Conservation (phyloP, 2,329 filamentous ascomycete species). For the Hymenoscyphus salicellus region DNA sequence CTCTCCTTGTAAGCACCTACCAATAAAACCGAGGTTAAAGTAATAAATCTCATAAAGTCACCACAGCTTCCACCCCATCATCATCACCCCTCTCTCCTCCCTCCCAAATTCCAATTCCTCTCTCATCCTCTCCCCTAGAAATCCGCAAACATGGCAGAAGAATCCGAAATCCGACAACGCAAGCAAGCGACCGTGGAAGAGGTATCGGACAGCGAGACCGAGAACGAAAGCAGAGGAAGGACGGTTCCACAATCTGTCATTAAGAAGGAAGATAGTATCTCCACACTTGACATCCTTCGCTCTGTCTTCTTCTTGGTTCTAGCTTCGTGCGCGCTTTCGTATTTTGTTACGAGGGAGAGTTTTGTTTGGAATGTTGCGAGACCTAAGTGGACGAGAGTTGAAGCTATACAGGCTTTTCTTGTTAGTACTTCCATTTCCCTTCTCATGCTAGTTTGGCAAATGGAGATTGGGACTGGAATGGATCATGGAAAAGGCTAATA, state of each 20-base stretch:
- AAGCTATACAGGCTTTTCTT: conserved; percentile 27
- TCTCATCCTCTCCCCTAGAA: not conserved
- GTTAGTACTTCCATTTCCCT: conserved; percentile 18
- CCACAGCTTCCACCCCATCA: not conserved
- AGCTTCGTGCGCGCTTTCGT: conserved; percentile 27
- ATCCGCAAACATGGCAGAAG: not conserved
- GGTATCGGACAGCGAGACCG: not conserved
- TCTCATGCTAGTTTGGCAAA: not conserved
- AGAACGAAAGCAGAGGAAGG: not conserved
- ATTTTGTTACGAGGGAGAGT: conserved; percentile 35
- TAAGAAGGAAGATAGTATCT: conserved; percentile 32
- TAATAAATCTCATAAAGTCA: conserved; percentile 5
- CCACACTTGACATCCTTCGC: conserved; percentile 30
- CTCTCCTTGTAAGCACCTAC: conserved; percentile 3
- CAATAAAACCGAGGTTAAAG: conserved; percentile 12
- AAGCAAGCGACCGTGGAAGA: not conserved
- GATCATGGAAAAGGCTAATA: not conserved
- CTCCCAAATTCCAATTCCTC: not conserved
- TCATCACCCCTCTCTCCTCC: not conserved
- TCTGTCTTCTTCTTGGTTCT: conserved; percentile 31
- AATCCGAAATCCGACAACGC: conserved; percentile 9
- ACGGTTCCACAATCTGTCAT: conserved; percentile 14
- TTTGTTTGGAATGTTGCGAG: conserved; percentile 30
- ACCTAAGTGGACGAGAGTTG: conserved; percentile 27
- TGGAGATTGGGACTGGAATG: not conserved